phyloP scores from a whole-genome alignment of 257 asterid genomes.

The Solanum gracilifrons region DNA sequence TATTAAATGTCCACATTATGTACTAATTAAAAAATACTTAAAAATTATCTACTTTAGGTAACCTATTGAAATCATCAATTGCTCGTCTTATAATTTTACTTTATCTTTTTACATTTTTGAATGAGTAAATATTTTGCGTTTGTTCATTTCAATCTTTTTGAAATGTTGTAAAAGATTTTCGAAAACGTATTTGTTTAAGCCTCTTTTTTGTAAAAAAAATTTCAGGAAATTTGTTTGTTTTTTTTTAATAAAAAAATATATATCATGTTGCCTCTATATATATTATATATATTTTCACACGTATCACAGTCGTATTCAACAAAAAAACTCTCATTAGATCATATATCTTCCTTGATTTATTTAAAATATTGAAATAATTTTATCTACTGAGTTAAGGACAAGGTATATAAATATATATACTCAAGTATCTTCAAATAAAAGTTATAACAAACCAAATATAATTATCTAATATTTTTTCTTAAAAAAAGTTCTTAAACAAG shows the following conservation, averaged over 20 bases:
- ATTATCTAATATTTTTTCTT: not conserved
- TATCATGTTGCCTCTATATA: not conserved
- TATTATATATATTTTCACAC: not conserved
- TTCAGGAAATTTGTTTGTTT: too few relatives aligned
- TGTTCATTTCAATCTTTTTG: not conserved
- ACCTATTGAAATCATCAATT: not conserved
- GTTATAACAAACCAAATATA: not conserved
- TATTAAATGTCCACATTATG: not conserved
- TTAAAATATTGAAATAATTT: not conserved
- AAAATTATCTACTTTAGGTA: not conserved
- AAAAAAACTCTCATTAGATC: not conserved
- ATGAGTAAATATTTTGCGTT: not conserved
- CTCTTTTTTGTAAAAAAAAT: too few relatives aligned
- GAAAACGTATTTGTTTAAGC: not conserved
- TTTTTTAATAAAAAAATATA: too few relatives aligned
- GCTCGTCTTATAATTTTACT: not conserved
- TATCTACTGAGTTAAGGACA: not conserved
- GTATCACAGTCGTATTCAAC: too few relatives aligned
- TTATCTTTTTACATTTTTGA: not conserved
- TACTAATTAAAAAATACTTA: not conserved
- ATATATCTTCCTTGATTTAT: not conserved
- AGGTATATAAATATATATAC: not conserved
- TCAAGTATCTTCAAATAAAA: not conserved
- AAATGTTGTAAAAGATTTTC: too few relatives aligned
- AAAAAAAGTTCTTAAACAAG: not conserved